These are phyloP conservation scores for Cercophora newfieldiana DNA, from an alignment of 495 filamentous ascomycete species.

Conservation along the genomic window DNA sequence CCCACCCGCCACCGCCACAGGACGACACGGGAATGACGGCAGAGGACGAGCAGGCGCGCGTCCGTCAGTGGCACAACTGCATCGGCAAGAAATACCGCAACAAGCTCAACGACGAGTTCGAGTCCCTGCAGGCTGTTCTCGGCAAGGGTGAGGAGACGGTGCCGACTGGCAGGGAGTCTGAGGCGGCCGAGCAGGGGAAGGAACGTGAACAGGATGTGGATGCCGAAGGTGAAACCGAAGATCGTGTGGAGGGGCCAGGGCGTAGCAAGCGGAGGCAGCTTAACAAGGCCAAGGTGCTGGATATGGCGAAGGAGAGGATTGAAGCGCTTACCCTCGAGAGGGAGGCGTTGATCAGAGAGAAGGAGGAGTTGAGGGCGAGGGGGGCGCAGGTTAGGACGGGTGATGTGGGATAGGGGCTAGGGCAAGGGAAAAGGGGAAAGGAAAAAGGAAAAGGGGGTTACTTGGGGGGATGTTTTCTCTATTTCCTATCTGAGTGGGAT, in stretches of 20 bases:
- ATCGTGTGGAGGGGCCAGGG: background rate
- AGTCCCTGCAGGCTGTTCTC: constrained; percentile 26
- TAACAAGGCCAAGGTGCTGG: constrained; percentile 29
- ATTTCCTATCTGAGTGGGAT: no score
- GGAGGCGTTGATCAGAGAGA: constrained; percentile 18
- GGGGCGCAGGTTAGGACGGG: background rate
- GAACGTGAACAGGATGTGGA: background rate
- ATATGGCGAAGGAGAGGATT: constrained; percentile 25
- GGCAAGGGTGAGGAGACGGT: background rate
- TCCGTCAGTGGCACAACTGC: constrained; percentile 27
- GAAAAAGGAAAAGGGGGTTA: no score
- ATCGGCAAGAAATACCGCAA: constrained; percentile 38
- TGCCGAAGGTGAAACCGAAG: background rate
- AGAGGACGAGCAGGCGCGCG: background rate
- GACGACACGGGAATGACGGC: background rate
- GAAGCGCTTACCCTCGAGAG: constrained; percentile 16
- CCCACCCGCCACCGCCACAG: constrained; percentile 17
- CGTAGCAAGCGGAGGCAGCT: background rate
- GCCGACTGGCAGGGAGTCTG: no score
- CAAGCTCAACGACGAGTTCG: constrained; percentile 33
- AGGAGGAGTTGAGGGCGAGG: constrained; percentile 4
- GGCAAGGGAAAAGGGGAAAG: no score
- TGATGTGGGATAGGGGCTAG: background rate
- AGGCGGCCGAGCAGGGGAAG: no score
- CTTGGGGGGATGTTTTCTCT: no score